Percentiles rank a stretch among this genome's conserved stretches.
These are phyloP conservation scores for Volvox reticuliferus DNA, from an alignment of 139 green algal genomes.

Conservation along the genomic window DNA sequence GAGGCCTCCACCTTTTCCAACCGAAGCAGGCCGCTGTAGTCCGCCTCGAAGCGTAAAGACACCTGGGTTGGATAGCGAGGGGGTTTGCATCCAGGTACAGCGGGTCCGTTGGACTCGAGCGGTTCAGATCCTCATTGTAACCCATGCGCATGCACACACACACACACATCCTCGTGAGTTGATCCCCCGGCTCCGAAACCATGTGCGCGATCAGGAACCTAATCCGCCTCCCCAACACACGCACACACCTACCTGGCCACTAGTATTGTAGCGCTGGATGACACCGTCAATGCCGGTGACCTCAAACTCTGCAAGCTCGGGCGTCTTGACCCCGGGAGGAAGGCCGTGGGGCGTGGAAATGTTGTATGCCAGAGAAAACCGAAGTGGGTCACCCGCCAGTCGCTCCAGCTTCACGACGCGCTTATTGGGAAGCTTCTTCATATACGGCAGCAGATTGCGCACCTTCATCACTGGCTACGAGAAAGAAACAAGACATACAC, in stretches of 20 bases:
- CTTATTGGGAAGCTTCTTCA: constrained; percentile 85
- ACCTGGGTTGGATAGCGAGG: background rate
- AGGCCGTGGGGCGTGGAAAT: constrained; percentile 59
- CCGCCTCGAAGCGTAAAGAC: constrained; percentile 69
- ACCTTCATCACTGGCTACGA: constrained; percentile 9
- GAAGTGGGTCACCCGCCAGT: constrained; percentile 72
- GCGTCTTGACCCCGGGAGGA: constrained; percentile 59
- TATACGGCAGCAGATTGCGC: constrained; percentile 70
- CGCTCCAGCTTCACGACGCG: constrained; percentile 62
- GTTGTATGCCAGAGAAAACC: constrained; percentile 78
- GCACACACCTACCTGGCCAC: constrained; percentile 46
- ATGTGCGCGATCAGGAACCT: too few relatives aligned
- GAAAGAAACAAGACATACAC: too few relatives aligned
- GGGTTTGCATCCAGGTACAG: too few relatives aligned
- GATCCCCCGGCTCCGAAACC: too few relatives aligned
- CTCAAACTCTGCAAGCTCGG: constrained; percentile 53
- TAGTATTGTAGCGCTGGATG: constrained; percentile 67
- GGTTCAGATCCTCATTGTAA: too few relatives aligned
- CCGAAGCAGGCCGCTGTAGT: constrained; percentile 79
- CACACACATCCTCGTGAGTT: too few relatives aligned
- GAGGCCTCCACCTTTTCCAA: constrained; percentile 72
- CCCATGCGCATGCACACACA: too few relatives aligned
- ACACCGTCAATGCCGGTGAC: constrained; percentile 57
- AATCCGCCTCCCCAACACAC: too few relatives aligned
- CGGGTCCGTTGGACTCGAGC: too few relatives aligned